Base-by-base conservation (phyloP, 1,139 yeast species). In the Taphrina populina region DNA sequence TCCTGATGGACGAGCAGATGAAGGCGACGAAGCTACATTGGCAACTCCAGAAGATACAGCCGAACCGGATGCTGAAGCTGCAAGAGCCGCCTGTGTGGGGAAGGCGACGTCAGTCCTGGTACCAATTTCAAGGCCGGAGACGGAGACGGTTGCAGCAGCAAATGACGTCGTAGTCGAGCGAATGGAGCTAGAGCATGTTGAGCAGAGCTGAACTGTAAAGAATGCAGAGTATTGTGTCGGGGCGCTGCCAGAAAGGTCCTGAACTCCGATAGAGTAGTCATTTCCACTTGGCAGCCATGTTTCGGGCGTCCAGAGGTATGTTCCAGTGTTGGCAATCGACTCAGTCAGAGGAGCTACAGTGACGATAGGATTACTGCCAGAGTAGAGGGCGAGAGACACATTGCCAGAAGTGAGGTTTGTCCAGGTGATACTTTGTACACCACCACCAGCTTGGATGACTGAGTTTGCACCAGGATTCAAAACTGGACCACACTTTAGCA, bases 391-490 rank as follows among this genome's bases (percentile, higher is more conserved):
- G 52, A 56, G 35, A 17, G 52, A 52, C 35, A 56, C 56, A 13
- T 52, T 33, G 40, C 51, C 45, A 21, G 36, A 19, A 26, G 58
- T 44, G 30, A 32, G 34, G 30, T 52, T 57, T 15, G 33, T 37
- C 59, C 59, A 57, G 20, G 59, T 45, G 29, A 57, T 23, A 6
- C 53, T 44, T 41, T 52, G 44, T 8, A 52, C 59, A 57, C 59
- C 59, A 10, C 59, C 59, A 19, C 59, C 59, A 15, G 57, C 57
- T 37, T 57, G 59, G 13, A 57, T 44, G 34, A 57, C 59, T 19
- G 58, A 59, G 43, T 57, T 57, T 2, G 51, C 39, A 11, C 49
- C 59, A 8, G 59, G 59, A 15, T 40, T 34, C 27, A 49, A 46
- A 26, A 49, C 54, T 49, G 23, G 19, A 13, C 23, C 13, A 10